phyloP scores from a whole-genome alignment of 2,329 filamentous ascomycete genomes.

The Cladosporium sp. region DNA sequence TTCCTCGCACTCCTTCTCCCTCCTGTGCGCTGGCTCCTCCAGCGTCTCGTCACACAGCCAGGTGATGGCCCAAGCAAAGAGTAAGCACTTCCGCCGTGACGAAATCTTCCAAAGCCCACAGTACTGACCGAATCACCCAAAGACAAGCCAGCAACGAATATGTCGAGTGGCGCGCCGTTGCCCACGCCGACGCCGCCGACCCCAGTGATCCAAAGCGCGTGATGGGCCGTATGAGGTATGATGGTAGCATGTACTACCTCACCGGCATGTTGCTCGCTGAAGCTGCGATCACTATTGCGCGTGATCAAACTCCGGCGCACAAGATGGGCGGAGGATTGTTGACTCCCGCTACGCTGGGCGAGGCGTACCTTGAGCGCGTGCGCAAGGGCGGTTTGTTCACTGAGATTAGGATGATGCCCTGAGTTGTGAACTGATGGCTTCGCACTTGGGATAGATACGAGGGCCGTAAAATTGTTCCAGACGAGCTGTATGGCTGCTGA shows the following conservation, averaged over 20 bases:
- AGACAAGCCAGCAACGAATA: conserved; percentile 59
- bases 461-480: not conserved
- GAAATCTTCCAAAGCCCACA: conserved; percentile 18
- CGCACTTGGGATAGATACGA: not conserved
- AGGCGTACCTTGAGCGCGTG: conserved; percentile 64
- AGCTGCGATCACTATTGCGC: conserved; percentile 64
- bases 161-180: conserved; percentile 65
- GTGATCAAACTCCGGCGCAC: conserved; percentile 53
- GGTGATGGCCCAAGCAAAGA: conserved; percentile 52
- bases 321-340: conserved; percentile 66
- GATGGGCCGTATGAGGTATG: conserved; percentile 55
- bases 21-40: conserved; percentile 54
- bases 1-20: conserved; percentile 51
- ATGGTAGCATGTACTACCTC: conserved; percentile 66
- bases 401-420: conserved; percentile 45
- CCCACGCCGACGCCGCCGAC: conserved; percentile 57
- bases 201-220: conserved; percentile 52
- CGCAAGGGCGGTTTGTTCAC: conserved; percentile 63
- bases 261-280: conserved; percentile 66
- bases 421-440: not conserved
- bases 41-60: conserved; percentile 50
- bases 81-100: conserved; percentile 35
- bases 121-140: conserved; percentile 30
- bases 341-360: conserved; percentile 71
- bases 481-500: not conserved